Evolutionary conservation across 176 grass and related monocot genomes (phyloP).

Genomic region (Ensete ventricosum): DNA sequence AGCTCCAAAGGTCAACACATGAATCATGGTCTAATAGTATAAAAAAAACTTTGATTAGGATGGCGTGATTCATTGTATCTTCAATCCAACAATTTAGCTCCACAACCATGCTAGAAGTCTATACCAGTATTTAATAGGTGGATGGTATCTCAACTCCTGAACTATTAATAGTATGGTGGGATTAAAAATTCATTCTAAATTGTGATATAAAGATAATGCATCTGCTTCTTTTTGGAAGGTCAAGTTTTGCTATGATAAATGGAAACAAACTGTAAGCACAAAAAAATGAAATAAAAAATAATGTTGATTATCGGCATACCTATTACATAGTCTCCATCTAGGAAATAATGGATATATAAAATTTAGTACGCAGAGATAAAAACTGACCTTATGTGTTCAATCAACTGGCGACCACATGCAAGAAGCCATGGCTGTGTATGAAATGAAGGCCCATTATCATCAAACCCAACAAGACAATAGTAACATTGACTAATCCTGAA

Average conservation of each 20-base stretch:
- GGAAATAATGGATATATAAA: background rate
- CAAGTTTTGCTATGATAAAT: no score
- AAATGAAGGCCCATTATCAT: background rate
- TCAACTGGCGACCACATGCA: conserved; percentile 74
- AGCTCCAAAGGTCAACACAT: background rate
- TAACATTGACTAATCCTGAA: conserved; percentile 6
- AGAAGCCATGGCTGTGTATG: conserved; percentile 55
- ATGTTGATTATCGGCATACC: no score
- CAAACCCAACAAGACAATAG: conserved; percentile 3
- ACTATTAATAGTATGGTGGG: background rate
- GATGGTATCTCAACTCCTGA: background rate
- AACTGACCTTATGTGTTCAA: conserved; percentile 81
- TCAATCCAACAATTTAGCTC: background rate
- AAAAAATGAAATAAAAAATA: no score
- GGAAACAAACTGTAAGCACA: no score
- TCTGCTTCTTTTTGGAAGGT: no score
- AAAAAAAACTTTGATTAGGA: background rate
- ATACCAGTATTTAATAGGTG: background rate
- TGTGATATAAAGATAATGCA: no score
- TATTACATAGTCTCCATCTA: no score
- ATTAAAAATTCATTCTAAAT: no score
- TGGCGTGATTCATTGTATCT: background rate
- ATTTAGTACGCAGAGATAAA: background rate
- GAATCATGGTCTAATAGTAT: background rate
- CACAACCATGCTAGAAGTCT: no score